Base-by-base conservation (phyloP, 257 asterid genomes). In the Petrea volubilis region DNA sequence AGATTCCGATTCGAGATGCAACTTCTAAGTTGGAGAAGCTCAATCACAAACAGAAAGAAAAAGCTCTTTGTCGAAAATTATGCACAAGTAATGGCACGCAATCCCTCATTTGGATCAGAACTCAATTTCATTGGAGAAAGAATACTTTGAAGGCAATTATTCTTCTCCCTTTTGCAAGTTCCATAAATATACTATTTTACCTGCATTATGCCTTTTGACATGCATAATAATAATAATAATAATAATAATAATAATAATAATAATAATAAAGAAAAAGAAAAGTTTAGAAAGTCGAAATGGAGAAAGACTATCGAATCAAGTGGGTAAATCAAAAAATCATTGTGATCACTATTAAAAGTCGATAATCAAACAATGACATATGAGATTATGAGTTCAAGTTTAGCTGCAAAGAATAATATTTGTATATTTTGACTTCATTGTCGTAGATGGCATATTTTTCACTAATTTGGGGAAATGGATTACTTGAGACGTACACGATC, bases 1-100 rank as follows among this genome's bases (percentile, higher is more conserved):
- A 31, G 74, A 79, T 81, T 73, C 76, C 50, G 64, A 68, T 70
- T 31, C 4, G 56, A 47, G 62, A 75, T 77, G 58, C 79, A 77
- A 49, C 46, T 13, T 21, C 55, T 51, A 60, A 15, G 51, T 65
- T 64, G 11, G 64, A 21, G 59, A 44, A 43, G 29, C 49, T 23
- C 31, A 0, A 11, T 15, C 6, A 23, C 27, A 28, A 6, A 55
- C 40, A 15, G 41, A 14, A 36, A 29, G 21, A 43, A 15, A 44
- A 31, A 25, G 33, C 24, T 40, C 7, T 52, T 59, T 36, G 10
- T 21, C 46, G 14, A n/a, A 60, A 17, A 55, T 34, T 55, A 43
- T 52, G 57, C 64, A 43, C 36, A 63, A 28, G 55, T 29, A 21
- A 53, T 64, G 53, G 36, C 62, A n/a, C n/a, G 44, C 67, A 52